Evolutionary conservation across 495 filamentous ascomycete species (phyloP), one percentile per base, ranked within the genome.

Genomic region (Penicillium paradoxum): DNA sequence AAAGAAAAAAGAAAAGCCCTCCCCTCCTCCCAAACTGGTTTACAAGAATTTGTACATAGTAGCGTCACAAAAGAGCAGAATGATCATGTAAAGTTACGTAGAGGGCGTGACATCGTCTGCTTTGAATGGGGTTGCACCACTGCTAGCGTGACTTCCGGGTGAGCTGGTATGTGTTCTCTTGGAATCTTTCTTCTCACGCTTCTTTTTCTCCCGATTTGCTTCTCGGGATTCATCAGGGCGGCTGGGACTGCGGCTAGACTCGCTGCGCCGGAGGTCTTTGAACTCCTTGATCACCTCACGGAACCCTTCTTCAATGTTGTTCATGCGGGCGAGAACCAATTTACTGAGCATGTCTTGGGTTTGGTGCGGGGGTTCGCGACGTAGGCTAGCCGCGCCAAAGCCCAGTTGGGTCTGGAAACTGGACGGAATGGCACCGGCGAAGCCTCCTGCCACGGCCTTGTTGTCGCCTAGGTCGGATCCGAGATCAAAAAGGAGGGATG

Each of bases 271-370:
- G n/a, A 77, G 63, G 40, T 84, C 85, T 59, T 87, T 86, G 55
- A 95, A 85, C 70, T 96, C 91, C 49, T 83, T 87, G 49, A 93
- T 78, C 21, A 96, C 82, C 50, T 95, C 89, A 1, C 84, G 80
- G 62, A 97, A 87, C 11, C 79, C 79, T 65, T 91, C 89, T 66
- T 97, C 91, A 7, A 97, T 80, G 27, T 86, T 87, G 56, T 90
- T 91, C 86, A 97, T 96, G 46, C 89, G 77, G 6, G 89, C 88
- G n/a, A 96, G 73, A 67, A 96, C 86, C n/a, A 95, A 71, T 43
- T 87, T 81, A 55, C 83, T 84, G 69, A 95, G 85, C 65, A 83
- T 79, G 55, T 85, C 82, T 57, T 88, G 83, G 9, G 80, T 81
- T 19, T 75, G 73, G 25, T 64, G 62, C 1, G 65, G 61, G 25